Conservation (phyloP, 208 protist species). For the Naegleria gruberi region DNA sequence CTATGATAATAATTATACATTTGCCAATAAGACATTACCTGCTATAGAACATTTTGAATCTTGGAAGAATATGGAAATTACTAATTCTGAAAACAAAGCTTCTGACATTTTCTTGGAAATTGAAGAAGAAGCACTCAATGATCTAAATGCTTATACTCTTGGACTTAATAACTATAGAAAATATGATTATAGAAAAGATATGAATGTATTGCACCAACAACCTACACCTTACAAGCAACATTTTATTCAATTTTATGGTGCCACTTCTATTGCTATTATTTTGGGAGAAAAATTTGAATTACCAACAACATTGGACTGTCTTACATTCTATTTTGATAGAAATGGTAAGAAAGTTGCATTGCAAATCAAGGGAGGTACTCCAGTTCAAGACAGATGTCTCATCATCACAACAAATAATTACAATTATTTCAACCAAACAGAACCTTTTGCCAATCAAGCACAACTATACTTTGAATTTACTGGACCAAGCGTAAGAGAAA, state of each 20-base stretch:
- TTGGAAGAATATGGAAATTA: background rate
- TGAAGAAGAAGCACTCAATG: background rate
- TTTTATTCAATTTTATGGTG: background rate
- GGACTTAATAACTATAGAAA: background rate
- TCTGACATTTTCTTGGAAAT: background rate
- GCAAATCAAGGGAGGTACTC: background rate
- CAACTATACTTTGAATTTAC: background rate
- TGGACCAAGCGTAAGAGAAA: background rate
- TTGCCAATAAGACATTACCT: background rate
- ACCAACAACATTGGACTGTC: background rate
- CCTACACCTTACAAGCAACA: background rate
- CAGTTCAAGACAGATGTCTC: background rate
- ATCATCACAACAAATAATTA: background rate
- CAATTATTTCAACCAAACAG: no score
- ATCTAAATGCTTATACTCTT: background rate
- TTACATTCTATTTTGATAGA: background rate
- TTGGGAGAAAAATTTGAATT: constrained; percentile 1
- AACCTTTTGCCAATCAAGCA: background rate
- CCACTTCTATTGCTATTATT: background rate
- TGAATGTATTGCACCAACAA: background rate
- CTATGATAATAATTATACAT: background rate
- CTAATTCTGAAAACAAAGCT: background rate
- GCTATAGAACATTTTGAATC: background rate
- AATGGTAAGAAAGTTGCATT: background rate
- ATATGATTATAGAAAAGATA: background rate